Percentiles rank a stretch among this genome's conserved stretches.
These are phyloP conservation scores for Sindora glabra DNA, from an alignment of 306 rosid genomes.

Conservation along the genomic window DNA sequence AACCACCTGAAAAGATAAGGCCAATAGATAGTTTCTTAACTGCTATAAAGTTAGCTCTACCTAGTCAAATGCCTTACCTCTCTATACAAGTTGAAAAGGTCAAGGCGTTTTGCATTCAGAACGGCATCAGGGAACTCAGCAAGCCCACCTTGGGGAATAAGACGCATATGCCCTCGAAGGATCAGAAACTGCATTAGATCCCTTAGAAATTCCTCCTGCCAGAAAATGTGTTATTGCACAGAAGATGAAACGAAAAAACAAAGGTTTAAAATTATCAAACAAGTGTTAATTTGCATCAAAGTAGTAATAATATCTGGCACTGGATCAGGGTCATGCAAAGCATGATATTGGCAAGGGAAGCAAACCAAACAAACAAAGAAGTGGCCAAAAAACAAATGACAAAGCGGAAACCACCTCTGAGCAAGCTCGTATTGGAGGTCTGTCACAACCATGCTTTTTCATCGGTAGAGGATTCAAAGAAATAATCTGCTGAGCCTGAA, in stretches of 20 bases:
- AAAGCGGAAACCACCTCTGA: constrained; percentile 54
- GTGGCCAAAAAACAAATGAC: constrained; percentile 2
- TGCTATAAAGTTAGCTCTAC: neutral
- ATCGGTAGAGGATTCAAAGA: constrained; percentile 86
- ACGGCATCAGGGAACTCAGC: constrained; percentile 93
- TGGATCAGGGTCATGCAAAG: neutral
- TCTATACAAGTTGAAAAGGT: constrained; percentile 87
- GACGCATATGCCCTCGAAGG: constrained; percentile 82
- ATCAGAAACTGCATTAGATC: constrained; percentile 93
- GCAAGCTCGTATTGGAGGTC: constrained; percentile 74
- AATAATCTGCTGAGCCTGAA: constrained; percentile 77
- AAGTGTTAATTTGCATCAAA: neutral
- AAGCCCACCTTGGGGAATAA: constrained; percentile 85
- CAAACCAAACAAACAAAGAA: neutral
- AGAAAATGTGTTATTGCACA: neutral
- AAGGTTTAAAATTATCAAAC: neutral
- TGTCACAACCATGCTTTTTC: constrained; percentile 89
- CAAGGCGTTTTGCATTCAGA: constrained; percentile 95
- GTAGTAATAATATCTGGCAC: neutral
- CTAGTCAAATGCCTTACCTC: constrained; percentile 46
- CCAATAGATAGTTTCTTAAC: neutral
- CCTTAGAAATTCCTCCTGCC: constrained; percentile 85
- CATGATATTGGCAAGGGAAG: neutral
- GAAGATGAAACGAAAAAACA: neutral
- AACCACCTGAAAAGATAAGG: constrained; percentile 58